Conservation (phyloP, 257 asterid species). For the Lycium ferocissimum region DNA sequence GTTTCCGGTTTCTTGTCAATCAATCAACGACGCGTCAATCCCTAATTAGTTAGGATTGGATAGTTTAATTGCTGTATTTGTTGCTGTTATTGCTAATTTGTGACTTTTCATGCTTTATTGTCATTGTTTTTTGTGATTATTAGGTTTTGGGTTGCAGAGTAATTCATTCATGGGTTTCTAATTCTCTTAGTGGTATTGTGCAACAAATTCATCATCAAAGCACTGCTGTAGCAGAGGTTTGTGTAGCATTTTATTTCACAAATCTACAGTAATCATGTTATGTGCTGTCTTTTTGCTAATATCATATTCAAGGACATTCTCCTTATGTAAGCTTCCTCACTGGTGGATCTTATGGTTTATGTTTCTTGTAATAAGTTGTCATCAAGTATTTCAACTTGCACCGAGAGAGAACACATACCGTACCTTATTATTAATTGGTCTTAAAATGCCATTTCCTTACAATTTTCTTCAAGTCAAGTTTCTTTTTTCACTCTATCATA, state of each 20-base stretch:
- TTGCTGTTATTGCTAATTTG: constrained; percentile 20
- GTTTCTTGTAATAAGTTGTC: neutral
- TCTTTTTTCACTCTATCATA: constrained; percentile 36
- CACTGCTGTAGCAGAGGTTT: constrained; percentile 63
- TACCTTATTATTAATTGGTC: neutral
- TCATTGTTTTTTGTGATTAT: constrained; percentile 61
- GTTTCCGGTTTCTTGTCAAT: neutral
- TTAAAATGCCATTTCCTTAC: neutral
- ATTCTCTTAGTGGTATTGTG: constrained; percentile 59
- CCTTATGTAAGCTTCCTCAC: neutral
- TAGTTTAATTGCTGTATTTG: constrained; percentile 1
- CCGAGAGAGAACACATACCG: neutral
- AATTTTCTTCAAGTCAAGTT: constrained; percentile 1
- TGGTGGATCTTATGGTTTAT: constrained; percentile 21
- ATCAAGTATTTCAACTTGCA: neutral
- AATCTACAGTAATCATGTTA: neutral
- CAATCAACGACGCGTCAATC: neutral
- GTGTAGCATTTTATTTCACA: constrained; percentile 35
- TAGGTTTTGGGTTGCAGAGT: constrained; percentile 89
- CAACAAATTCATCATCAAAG: constrained; percentile 61
- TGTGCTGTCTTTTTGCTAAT: too few species aligned
- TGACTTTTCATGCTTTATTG: constrained; percentile 39
- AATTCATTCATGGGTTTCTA: constrained; percentile 81
- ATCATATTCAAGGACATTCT: neutral
- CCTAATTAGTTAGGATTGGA: neutral